Conservation (phyloP, 306 rosid species). For the Pueraria montana region DNA sequence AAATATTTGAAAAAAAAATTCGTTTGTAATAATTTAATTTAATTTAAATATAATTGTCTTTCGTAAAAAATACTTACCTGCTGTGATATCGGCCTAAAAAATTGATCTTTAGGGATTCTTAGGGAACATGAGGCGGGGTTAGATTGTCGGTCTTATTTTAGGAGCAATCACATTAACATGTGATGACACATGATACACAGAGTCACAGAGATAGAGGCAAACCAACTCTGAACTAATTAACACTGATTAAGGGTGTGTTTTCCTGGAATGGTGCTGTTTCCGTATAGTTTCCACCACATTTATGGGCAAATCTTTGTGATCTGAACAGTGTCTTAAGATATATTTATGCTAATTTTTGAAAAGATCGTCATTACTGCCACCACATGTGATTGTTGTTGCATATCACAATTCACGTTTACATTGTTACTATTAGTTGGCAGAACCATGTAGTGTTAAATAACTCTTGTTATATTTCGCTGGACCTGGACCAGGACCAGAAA, state of each 20-base stretch:
- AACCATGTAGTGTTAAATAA: too few species aligned
- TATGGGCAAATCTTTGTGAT: constrained; percentile 16
- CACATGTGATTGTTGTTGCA: not conserved
- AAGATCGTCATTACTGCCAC: constrained; percentile 1
- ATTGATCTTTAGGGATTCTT: not conserved
- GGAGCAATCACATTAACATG: constrained; percentile 34
- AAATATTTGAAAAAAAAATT: too few species aligned
- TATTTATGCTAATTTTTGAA: not conserved
- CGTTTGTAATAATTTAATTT: too few species aligned
- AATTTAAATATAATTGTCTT: too few species aligned
- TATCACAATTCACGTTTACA: too few species aligned
- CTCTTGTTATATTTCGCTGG: too few species aligned
- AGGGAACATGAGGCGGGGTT: constrained; percentile 21
- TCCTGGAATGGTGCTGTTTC: not conserved
- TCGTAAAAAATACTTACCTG: too few species aligned
- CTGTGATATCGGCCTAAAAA: too few species aligned
- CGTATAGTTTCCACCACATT: constrained; percentile 31
- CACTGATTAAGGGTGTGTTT: not conserved
- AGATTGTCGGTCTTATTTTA: constrained; percentile 34
- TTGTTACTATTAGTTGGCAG: too few species aligned
- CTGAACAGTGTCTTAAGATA: not conserved
- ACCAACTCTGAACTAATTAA: constrained; percentile 2
- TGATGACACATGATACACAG: constrained; percentile 48
- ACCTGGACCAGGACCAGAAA: too few species aligned
- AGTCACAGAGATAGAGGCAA: constrained; percentile 12